A percentile compares a stretch with the other conserved stretches of the same genome.
phyloP scores from a whole-genome alignment of 176 grass and related monocot genomes.

The Paspalum notatum region DNA sequence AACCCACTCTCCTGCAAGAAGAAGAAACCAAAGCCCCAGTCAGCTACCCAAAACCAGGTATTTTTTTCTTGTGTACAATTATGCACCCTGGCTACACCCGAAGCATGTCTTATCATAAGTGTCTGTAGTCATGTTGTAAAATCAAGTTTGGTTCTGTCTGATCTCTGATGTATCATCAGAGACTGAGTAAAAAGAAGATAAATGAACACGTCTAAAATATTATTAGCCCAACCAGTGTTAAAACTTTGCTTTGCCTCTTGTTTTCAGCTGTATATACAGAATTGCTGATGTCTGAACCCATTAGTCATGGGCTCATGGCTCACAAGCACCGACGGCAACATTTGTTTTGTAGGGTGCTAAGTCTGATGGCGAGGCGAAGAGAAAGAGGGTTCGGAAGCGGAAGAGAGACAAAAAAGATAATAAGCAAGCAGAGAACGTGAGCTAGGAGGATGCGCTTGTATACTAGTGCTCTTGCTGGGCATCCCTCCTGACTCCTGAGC shows the following conservation, averaged over 20 bases:
- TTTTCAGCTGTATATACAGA: neutral
- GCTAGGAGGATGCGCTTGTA: constrained; percentile 15
- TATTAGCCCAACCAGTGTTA: neutral
- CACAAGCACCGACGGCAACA: constrained; percentile 8
- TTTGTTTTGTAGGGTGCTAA: constrained; percentile 36
- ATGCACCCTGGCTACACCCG: neutral
- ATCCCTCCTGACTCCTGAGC: neutral
- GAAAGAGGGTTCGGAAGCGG: constrained; percentile 71
- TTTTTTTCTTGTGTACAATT: neutral
- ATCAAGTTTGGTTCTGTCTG: neutral
- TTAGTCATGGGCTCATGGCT: neutral
- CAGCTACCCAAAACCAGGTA: constrained; percentile 56
- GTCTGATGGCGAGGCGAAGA: constrained; percentile 42
- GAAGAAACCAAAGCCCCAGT: constrained; percentile 64
- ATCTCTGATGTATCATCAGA: neutral
- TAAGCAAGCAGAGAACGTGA: constrained; percentile 31
- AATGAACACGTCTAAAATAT: neutral
- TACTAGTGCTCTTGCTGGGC: neutral
- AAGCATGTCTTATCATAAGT: neutral
- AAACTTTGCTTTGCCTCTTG: neutral
- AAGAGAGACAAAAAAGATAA: constrained; percentile 49
- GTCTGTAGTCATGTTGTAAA: constrained; percentile 1
- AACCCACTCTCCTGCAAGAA: constrained; percentile 99
- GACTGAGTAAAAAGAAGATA: neutral
- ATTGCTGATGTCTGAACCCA: neutral